Conservation (phyloP, 441 rosid species). For the Omphalea diandra region DNA sequence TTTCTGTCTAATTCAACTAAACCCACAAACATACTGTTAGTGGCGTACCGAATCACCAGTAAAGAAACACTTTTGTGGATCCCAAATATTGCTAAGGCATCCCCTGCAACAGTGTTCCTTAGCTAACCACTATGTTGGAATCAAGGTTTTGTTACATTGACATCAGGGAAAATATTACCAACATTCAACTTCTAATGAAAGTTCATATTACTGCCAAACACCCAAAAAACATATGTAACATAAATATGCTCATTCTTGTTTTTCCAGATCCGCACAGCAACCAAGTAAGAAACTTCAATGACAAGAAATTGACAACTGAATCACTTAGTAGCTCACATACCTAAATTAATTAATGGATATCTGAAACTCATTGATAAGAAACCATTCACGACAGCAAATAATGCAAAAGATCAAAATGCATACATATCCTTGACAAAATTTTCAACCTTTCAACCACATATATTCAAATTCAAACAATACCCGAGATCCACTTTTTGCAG, state of each 20-base stretch:
- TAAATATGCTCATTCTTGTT: background rate
- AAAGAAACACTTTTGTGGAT: background rate
- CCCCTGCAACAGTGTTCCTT: background rate
- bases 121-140: background rate
- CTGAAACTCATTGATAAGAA: background rate
- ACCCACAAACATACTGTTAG: too few species aligned
- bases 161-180: background rate
- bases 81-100: background rate
- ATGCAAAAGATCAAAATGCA: background rate
- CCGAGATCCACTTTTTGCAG: slow-evolving; percentile 62
- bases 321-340: background rate
- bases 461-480: slow-evolving; percentile 30
- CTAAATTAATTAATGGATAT: background rate
- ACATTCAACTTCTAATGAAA: background rate
- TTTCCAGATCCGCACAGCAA: background rate
- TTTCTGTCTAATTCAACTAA: too few species aligned
- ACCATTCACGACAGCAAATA: background rate
- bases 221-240: background rate
- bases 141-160: background rate
- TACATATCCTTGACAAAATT: background rate
- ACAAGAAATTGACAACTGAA: background rate
- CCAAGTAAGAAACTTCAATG: background rate
- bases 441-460: slow-evolving; percentile 5
- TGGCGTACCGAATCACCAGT: background rate
- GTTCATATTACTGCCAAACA: background rate